phyloP scores from a whole-genome alignment of 1,284 basidiomycete species.

The Pascua sp. region DNA sequence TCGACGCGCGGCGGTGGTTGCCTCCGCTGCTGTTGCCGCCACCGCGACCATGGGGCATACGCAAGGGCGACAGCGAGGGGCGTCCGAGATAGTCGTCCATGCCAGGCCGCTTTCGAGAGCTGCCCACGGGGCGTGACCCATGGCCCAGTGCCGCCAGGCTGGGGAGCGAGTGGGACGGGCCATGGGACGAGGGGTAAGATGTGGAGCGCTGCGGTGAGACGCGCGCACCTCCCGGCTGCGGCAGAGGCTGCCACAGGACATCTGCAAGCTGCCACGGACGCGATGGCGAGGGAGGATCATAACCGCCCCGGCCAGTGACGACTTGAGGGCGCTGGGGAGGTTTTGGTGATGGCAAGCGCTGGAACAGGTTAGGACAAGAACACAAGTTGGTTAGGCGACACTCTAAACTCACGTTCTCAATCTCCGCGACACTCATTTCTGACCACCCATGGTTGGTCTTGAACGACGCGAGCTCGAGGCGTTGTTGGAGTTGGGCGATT shows the following conservation, averaged over 20 bases:
- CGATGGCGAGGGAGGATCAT: slow-evolving; percentile 42
- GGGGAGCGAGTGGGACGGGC: slow-evolving; percentile 18
- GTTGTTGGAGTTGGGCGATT: slow-evolving; percentile 43
- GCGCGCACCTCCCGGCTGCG: slow-evolving; percentile 28
- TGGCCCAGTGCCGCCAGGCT: slow-evolving; percentile 4
- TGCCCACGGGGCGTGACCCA: slow-evolving; percentile 15
- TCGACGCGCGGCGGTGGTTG: slow-evolving; percentile 13
- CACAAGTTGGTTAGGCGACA: not conserved
- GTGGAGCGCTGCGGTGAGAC: not conserved
- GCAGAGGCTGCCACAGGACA: slow-evolving; percentile 45
- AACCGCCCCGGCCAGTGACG: slow-evolving; percentile 20
- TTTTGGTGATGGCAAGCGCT: slow-evolving; percentile 18
- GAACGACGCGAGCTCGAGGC: slow-evolving; percentile 44
- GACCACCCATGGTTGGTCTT: slow-evolving; percentile 46
- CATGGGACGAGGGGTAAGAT: slow-evolving; percentile 10
- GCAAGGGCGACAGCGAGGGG: slow-evolving; percentile 11
- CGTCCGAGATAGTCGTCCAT: slow-evolving; percentile 20
- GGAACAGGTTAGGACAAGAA: slow-evolving; percentile 1
- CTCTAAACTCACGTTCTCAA: slow-evolving; percentile 34
- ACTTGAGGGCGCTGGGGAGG: slow-evolving; percentile 13
- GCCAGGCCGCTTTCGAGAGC: slow-evolving; percentile 9
- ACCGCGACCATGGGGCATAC: not conserved
- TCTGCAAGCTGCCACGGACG: slow-evolving; percentile 46
- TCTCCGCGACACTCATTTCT: slow-evolving; percentile 44
- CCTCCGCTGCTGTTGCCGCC: slow-evolving; percentile 1